Conservation (phyloP, 164 flowering plant species). For the Magnolia kwangsiensis region DNA sequence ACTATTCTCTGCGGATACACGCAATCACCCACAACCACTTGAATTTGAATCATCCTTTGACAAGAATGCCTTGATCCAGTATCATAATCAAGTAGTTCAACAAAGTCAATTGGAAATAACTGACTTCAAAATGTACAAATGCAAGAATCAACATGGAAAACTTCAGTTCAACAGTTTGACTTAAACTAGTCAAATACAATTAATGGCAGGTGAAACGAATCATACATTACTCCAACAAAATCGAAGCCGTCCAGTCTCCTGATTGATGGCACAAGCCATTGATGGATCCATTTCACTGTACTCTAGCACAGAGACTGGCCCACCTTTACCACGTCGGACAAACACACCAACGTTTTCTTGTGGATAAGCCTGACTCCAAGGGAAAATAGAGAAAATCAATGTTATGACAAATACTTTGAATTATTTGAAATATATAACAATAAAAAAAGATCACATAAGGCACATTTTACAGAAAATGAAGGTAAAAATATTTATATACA, state of each 20-base stretch:
- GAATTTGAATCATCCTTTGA: no score
- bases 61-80: no score
- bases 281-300: constrained; percentile 89
- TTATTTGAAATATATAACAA: background rate
- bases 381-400: background rate
- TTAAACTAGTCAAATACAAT: no score
- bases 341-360: constrained; percentile 98
- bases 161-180: background rate
- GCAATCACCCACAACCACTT: no score
- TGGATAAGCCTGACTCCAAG: constrained; percentile 74
- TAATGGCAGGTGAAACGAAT: background rate
- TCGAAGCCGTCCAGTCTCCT: constrained; percentile 91
- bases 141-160: background rate
- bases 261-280: constrained; percentile 74
- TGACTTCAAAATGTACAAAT: background rate
- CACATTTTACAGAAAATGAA: no score
- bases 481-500: no score
- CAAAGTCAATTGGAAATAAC: no score
- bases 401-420: no score
- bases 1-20: no score
- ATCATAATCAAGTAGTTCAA: no score
- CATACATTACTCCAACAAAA: constrained; percentile 98
- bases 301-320: constrained; percentile 89
- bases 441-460: no score
- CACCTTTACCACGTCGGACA: constrained; percentile 90